Evolutionary conservation across 306 rosid genomes (phyloP), one percentile per base, ranked within the genome.

Genomic region (Quercus rubra): DNA sequence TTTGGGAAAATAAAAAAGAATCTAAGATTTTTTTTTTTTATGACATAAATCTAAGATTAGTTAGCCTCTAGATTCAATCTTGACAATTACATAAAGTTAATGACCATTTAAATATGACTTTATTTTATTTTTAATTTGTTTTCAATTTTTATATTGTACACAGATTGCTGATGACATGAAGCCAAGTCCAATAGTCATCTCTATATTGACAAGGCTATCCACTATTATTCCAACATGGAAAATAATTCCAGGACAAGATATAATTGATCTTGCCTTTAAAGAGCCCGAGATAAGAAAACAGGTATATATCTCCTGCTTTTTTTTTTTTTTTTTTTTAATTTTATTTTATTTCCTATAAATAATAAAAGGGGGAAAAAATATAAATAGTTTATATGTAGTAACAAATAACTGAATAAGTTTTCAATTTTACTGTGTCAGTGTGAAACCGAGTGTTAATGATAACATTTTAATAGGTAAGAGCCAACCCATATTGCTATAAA

Each of bases 101-200:
- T 12, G 54, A 49, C 17, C 5, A 49, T 49, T 49, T 49, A 49
- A 49, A 14, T 57, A 18, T 15, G 20, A n/a, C 18, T 25, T 73
- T 73, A 17, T 73, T 4, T 25, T 28, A 14, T 55, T 57, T 31
- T 74, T 31, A 70, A 27, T 38, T 56, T 70, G 3, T 72, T 64
- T 38, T 71, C 20, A 5, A 15, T 6, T 72, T 51, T 11, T 4
- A 73, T 18, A 17, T 77, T 52, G 1, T 84, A 33, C 49, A 56
- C 90, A 95, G 99, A 89, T 95, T 21, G 94, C 92, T 70, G 92
- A 93, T 21, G 94, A 95, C 1, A 11, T 95, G 77, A 93, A 17
- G 77, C 99, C 99, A 17, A 66, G 54, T 33, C 69, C 87, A 11
- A 0, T 89, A 7, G 76, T 88, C 79, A 3, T 86, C 11, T 28